Conservation (phyloP, 1,284 basidiomycete species). For the Heterobasidion irregulare region DNA sequence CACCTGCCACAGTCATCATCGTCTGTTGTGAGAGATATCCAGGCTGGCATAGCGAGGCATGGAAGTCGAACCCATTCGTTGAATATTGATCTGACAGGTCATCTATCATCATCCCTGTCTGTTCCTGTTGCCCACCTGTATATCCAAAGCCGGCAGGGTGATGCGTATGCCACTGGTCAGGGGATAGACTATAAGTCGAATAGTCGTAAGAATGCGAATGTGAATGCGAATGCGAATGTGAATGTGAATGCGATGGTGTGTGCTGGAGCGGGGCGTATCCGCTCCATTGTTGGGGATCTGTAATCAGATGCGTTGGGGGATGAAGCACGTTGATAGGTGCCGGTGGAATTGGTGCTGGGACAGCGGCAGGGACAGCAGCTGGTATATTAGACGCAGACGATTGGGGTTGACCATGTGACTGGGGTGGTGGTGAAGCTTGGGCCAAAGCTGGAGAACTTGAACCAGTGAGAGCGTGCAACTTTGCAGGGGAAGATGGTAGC, state of each 20-base stretch:
- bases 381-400: neutral
- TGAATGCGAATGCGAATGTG: neutral
- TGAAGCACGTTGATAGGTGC: neutral
- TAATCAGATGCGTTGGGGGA: neutral
- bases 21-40: constrained; percentile 7
- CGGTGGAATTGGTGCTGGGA: neutral
- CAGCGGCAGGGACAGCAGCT: neutral
- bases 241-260: neutral
- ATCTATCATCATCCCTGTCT: neutral
- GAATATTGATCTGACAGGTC: constrained; percentile 2
- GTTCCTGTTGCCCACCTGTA: constrained; percentile 4
- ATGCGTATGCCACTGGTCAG: constrained; percentile 8
- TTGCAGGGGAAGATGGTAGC: constrained; percentile 29
- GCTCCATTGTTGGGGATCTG: neutral
- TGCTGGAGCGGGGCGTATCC: neutral
- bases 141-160: constrained; percentile 7
- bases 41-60: constrained; percentile 9
- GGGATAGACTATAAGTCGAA: constrained; percentile 1
- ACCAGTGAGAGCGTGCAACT: constrained; percentile 2
- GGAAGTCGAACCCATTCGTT: constrained; percentile 9
- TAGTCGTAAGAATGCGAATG: constrained; percentile 1
- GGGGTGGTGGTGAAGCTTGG: constrained; percentile 3
- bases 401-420: constrained; percentile 5
- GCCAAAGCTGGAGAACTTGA: constrained; percentile 8
- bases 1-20: neutral